A percentile compares a stretch with the other conserved stretches of the same genome.
phyloP scores from a whole-genome alignment of 116 monocot genomes.

The Iris pallida region DNA sequence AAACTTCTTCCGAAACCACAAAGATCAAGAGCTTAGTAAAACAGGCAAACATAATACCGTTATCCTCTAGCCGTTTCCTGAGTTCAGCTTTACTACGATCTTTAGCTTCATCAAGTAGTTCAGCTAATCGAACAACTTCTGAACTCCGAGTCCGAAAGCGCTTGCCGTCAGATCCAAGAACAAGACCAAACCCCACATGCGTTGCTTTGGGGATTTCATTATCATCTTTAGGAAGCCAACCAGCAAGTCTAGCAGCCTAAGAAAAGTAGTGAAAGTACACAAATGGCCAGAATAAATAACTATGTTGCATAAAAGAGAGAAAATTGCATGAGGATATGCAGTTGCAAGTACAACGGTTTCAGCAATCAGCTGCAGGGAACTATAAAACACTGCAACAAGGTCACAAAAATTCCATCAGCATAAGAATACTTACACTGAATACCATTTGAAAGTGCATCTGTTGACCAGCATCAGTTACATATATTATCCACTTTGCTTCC shows the following conservation, averaged over 20 bases:
- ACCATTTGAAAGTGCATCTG: constrained; percentile 81
- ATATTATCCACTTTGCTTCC: constrained; percentile 93
- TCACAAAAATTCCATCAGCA: background rate
- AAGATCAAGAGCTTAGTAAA: background rate
- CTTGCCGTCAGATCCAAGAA: constrained; percentile 96
- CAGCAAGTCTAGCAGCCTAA: constrained; percentile 62
- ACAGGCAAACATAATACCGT: constrained; percentile 36
- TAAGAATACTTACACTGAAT: constrained; percentile 64
- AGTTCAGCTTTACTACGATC: constrained; percentile 79
- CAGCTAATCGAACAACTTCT: constrained; percentile 88
- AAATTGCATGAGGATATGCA: background rate
- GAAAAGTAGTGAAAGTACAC: background rate
- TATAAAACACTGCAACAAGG: background rate
- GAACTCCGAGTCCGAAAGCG: constrained; percentile 85
- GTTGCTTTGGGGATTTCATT: constrained; percentile 50
- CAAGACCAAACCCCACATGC: constrained; percentile 95
- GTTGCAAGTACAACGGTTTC: no score
- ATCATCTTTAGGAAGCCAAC: constrained; percentile 55
- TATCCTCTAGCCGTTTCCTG: constrained; percentile 60
- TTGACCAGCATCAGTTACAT: constrained; percentile 95
- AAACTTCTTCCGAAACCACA: no score
- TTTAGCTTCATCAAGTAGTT: constrained; percentile 96
- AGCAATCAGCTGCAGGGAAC: background rate
- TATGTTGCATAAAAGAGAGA: background rate
- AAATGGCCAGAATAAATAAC: background rate